A percentile compares a stretch with the other conserved stretches of the same genome.
Evolutionary conservation across 2,329 filamentous ascomycete species (phyloP).

Genomic region (Diaporthe ampelina): DNA sequence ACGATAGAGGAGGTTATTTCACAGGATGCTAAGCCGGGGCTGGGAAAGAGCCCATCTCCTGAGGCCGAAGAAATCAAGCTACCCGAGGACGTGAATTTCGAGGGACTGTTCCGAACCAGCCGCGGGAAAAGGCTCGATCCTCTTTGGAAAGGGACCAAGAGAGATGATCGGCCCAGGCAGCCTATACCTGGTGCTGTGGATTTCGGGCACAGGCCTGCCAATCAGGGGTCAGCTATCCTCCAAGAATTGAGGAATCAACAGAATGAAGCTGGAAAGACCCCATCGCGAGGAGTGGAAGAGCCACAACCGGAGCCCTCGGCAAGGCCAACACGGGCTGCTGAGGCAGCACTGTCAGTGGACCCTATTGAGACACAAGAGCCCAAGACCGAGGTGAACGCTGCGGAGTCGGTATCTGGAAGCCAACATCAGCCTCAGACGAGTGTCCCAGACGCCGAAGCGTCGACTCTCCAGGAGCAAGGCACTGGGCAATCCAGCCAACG

Average conservation of each 20-base stretch:
- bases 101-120: slow-evolving; percentile 39
- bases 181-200: slow-evolving; percentile 28
- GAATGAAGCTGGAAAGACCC: too few relatives aligned
- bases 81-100: slow-evolving; percentile 34
- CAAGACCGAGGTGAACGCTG: neutral
- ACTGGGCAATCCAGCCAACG: neutral
- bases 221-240: slow-evolving; percentile 24
- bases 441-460: neutral
- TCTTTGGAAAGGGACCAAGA: slow-evolving; percentile 40
- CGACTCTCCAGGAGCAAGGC: neutral
- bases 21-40: neutral
- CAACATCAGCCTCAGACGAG: slow-evolving; percentile 13
- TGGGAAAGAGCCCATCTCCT: neutral
- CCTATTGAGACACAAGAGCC: neutral
- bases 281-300: neutral
- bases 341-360: neutral
- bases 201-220: slow-evolving; percentile 1
- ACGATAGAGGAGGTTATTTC: neutral
- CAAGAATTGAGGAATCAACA: slow-evolving; percentile 20
- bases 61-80: slow-evolving; percentile 5
- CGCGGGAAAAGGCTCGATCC: slow-evolving; percentile 35
- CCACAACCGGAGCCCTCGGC: neutral
- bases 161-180: slow-evolving; percentile 10
- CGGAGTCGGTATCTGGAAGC: slow-evolving; percentile 8
- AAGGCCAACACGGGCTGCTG: neutral